phyloP scores from a whole-genome alignment of 257 asterid genomes.

The Ilex aquifolium region DNA sequence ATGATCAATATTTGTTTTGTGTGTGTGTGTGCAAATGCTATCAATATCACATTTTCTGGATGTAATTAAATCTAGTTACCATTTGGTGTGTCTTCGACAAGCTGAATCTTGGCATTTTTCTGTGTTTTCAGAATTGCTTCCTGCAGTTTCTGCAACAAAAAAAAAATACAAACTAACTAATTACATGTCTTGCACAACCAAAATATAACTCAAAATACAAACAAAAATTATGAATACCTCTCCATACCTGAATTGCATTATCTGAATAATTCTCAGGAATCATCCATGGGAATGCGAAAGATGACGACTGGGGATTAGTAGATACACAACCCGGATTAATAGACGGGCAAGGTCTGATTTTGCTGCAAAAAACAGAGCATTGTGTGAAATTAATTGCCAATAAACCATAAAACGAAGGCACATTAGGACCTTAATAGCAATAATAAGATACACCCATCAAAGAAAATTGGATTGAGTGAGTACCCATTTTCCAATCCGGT shows the following conservation, averaged over 20 bases:
- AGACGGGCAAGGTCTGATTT: constrained; percentile 86
- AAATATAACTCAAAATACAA: not conserved
- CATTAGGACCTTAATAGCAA: no score
- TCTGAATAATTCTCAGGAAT: constrained; percentile 40
- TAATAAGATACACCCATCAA: not conserved
- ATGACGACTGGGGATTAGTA: constrained; percentile 73
- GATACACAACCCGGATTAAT: constrained; percentile 82
- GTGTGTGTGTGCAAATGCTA: no score
- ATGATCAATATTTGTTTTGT: no score
- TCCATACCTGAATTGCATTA: constrained; percentile 50
- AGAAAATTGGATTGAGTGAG: not conserved
- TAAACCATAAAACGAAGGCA: no score
- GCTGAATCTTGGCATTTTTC: constrained; percentile 68
- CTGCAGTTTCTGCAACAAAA: constrained; percentile 45
- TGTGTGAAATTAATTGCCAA: not conserved
- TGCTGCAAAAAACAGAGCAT: constrained; percentile 36
- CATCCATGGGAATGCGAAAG: constrained; percentile 74
- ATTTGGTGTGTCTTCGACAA: constrained; percentile 53
- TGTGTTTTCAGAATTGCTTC: constrained; percentile 72
- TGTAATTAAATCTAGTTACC: constrained; percentile 26
- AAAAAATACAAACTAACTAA: not conserved
- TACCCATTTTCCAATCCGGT: constrained; percentile 82
- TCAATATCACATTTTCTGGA: no score
- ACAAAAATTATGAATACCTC: not conserved
- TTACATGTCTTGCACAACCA: not conserved